Evolutionary conservation across 1,284 basidiomycete species (phyloP), one percentile per base, ranked within the genome.

Genomic region (Pseudozyma tsukubaensis): DNA sequence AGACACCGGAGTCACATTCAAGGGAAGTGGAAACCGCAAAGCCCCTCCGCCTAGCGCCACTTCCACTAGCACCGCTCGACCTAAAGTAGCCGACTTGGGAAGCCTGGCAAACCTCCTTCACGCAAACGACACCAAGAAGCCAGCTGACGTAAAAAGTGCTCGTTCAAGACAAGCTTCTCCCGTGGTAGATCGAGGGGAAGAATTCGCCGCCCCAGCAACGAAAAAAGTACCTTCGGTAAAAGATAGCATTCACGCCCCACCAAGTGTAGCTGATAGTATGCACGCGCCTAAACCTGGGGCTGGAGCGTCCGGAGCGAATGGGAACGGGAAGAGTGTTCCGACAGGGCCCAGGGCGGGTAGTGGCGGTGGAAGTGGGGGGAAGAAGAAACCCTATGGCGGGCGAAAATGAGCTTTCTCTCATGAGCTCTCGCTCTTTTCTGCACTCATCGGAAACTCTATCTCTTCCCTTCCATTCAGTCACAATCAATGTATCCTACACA

Each of bases 181-280:
- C 18, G 34, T 21, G 4, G 13, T 40, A 18, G 55, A 50, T 3
- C 32, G 21, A n/a, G 37, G 39, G 14, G 48, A 37, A 11, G 56
- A 56, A 40, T 48, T 35, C 19, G 24, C 21, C 19, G 43, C 16
- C 18, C 10, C 29, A 34, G 37, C 29, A 11, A 12, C 34, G 16
- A 29, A 40, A 32, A 43, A 40, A 14, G 34, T 19, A 32, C n/a
- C 44, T 9, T 43, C 32, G 37, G 52, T 42, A 4, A 49, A 19
- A 16, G 61, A 70, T 10, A 56, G 56, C n/a, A 57, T 62, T 43
- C 63, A 66, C 51, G 63, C 63, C 5, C 51, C 68, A 10, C 24
- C 55, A 1, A 39, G 50, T 47, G 36, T 40, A 4, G 52, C 24
- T 2, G 59, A 54, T 19, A 54, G 51, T 14, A 50, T 61, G 45